Evolutionary conservation across 2,329 filamentous ascomycete species (phyloP).

Genomic region (Cordyceps farinosa): DNA sequence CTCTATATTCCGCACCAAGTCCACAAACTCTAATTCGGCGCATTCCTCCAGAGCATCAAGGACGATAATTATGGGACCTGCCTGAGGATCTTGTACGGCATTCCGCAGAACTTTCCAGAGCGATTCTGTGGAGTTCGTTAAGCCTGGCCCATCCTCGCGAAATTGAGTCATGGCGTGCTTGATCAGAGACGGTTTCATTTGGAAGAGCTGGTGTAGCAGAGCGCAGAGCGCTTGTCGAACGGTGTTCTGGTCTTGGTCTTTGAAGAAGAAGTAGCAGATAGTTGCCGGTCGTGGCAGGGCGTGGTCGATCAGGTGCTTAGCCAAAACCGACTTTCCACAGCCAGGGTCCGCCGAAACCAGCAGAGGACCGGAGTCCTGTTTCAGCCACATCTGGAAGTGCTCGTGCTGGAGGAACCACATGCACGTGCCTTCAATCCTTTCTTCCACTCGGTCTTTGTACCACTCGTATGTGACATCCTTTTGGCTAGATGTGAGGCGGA

Average conservation of each 20-base stretch:
- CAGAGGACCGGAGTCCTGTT: constrained; percentile 27
- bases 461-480: constrained; percentile 26
- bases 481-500: constrained; percentile 16
- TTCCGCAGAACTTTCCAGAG: constrained; percentile 35
- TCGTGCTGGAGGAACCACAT: constrained; percentile 32
- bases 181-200: constrained; percentile 30
- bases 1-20: constrained; percentile 21
- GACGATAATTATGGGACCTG: constrained; percentile 32
- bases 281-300: constrained; percentile 23
- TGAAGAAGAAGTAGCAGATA: constrained; percentile 44
- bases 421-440: constrained; percentile 29
- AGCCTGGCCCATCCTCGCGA: constrained; percentile 24
- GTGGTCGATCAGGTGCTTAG: constrained; percentile 32
- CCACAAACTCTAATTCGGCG: constrained; percentile 23
- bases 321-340: constrained; percentile 38
- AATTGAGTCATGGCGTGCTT: constrained; percentile 30
- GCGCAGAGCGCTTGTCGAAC: constrained; percentile 36
- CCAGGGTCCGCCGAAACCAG: constrained; percentile 38
- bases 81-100: constrained; percentile 25
- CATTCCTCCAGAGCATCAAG: constrained; percentile 42
- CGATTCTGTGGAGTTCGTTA: constrained; percentile 25
- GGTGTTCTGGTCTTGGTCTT: constrained; percentile 36
- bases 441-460: constrained; percentile 29
- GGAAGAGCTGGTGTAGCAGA: constrained; percentile 38
- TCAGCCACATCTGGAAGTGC: constrained; percentile 29